Conservation (phyloP, 75 land plant species). For the Larix kaempferi region DNA sequence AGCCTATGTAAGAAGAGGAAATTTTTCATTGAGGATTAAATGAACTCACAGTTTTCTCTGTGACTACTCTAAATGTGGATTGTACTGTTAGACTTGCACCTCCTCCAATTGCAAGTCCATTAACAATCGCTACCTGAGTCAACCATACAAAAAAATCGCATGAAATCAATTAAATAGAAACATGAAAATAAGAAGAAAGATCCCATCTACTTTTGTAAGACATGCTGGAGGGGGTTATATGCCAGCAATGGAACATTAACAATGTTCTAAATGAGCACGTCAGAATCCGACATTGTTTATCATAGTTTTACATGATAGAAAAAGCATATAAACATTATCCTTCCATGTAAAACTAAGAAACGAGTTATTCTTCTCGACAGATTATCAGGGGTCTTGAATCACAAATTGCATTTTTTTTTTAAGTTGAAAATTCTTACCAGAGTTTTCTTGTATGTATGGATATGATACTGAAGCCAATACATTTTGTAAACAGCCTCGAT, state of each 20-base stretch:
- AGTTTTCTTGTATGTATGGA: slow-evolving; percentile 83
- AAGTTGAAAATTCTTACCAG: slow-evolving; percentile 28
- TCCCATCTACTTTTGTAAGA: slow-evolving; percentile 1
- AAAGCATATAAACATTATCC: background rate
- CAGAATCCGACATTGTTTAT: background rate
- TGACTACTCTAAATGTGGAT: slow-evolving; percentile 73
- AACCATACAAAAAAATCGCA: slow-evolving; percentile 7
- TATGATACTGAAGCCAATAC: slow-evolving; percentile 91
- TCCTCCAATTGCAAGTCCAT: slow-evolving; percentile 91
- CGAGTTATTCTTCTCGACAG: background rate
- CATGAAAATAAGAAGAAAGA: background rate
- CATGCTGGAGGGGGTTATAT: background rate
- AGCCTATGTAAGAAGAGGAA: background rate
- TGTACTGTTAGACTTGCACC: slow-evolving; percentile 81
- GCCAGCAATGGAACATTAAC: background rate
- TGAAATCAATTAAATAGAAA: background rate
- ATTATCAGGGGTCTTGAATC: background rate
- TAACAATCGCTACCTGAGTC: slow-evolving; percentile 70
- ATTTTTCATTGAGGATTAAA: background rate
- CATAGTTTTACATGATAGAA: background rate
- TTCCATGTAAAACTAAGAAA: background rate
- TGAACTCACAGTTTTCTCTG: slow-evolving; percentile 86
- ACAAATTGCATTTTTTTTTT: slow-evolving; percentile 3
- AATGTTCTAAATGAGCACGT: background rate
- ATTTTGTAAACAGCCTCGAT: slow-evolving; percentile 83